These are phyloP conservation scores for Ophiostoma sp. DNA, from an alignment of 2,329 filamentous ascomycete genomes.

Conservation along the genomic window DNA sequence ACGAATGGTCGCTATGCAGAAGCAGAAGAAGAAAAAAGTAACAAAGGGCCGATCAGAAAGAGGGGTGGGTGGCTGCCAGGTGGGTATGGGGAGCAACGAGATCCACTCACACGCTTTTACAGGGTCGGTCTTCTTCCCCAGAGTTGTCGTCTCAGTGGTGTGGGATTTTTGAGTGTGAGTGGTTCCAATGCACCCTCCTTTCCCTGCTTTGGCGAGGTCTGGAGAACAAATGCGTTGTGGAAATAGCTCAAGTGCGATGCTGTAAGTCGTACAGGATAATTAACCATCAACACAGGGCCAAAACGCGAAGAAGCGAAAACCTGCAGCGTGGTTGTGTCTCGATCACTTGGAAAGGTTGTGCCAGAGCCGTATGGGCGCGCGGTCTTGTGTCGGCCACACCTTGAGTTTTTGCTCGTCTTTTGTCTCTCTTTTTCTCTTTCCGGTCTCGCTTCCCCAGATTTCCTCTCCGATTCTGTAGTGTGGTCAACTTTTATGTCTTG, in stretches of 20 bases:
- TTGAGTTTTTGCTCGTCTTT: not conserved
- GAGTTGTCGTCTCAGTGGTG: not conserved
- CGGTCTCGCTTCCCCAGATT: not conserved
- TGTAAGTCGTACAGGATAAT: not conserved
- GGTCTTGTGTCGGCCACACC: constrained; percentile 8
- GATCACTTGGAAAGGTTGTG: not conserved
- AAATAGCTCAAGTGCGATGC: not conserved
- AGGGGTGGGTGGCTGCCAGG: constrained; percentile 3
- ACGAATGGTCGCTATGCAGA: not conserved
- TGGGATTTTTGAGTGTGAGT: not conserved
- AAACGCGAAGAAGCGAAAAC: not conserved
- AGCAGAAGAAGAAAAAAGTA: not conserved
- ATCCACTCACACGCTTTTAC: constrained; percentile 19
- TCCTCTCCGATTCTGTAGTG: not conserved
- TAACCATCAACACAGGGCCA: not conserved
- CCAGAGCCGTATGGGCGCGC: not conserved
- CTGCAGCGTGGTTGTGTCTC: not conserved
- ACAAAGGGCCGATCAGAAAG: constrained; percentile 25
- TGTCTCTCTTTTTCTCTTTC: not conserved
- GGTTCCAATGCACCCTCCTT: not conserved
- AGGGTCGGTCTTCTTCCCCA: not conserved
- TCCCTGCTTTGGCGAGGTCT: not conserved
- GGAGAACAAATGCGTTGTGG: not conserved
- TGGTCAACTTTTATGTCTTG: not conserved
- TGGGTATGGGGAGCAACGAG: not conserved